Percentiles rank a stretch among this genome's conserved stretches.
phyloP scores from a whole-genome alignment of 2,329 filamentous ascomycete species.

The Clonostachys rhizophaga region DNA sequence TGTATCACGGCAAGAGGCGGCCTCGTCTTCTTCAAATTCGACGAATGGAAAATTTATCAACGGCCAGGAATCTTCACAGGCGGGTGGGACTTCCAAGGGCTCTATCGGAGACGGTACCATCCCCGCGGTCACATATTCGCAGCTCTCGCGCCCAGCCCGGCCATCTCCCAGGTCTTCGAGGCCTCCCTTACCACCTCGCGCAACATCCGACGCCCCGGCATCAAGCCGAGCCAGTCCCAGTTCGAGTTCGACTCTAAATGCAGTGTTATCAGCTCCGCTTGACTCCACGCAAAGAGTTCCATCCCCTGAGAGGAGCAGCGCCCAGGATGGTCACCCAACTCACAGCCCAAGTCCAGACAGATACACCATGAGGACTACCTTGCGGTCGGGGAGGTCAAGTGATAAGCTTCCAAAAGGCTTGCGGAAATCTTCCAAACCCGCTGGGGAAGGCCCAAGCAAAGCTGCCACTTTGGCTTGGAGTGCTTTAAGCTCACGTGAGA shows the following conservation, averaged over 20 bases:
- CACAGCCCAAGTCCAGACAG: conserved; percentile 56
- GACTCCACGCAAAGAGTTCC: conserved; percentile 17
- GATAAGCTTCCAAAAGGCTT: conserved; percentile 33
- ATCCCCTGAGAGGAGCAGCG: conserved; percentile 22
- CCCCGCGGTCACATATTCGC: conserved; percentile 72
- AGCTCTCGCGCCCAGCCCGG: conserved; percentile 63
- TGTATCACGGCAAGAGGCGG: conserved; percentile 47
- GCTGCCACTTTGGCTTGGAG: conserved; percentile 62
- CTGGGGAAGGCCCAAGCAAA: conserved; percentile 52
- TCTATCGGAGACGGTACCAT: conserved; percentile 81
- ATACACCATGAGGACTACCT: conserved; percentile 57
- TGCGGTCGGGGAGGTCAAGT: conserved; percentile 42
- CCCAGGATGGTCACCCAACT: conserved; percentile 26
- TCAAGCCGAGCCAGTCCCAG: too few species aligned
- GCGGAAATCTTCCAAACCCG: conserved; percentile 33
- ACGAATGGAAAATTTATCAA: conserved; percentile 9
- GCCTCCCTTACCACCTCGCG: conserved; percentile 48
- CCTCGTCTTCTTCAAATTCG: background rate
- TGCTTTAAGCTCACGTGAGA: conserved; percentile 34
- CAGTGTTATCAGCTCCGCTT: background rate
- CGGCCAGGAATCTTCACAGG: conserved; percentile 11
- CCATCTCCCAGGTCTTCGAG: conserved; percentile 43
- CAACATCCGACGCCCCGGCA: conserved; percentile 38
- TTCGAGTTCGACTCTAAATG: too few species aligned
- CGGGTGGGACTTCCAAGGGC: conserved; percentile 30